A percentile compares a stretch with the other conserved stretches of the same genome.
These are phyloP conservation scores for Phylloporus sp. DNA, from an alignment of 768 basidiomycete species.

Conservation along the genomic window DNA sequence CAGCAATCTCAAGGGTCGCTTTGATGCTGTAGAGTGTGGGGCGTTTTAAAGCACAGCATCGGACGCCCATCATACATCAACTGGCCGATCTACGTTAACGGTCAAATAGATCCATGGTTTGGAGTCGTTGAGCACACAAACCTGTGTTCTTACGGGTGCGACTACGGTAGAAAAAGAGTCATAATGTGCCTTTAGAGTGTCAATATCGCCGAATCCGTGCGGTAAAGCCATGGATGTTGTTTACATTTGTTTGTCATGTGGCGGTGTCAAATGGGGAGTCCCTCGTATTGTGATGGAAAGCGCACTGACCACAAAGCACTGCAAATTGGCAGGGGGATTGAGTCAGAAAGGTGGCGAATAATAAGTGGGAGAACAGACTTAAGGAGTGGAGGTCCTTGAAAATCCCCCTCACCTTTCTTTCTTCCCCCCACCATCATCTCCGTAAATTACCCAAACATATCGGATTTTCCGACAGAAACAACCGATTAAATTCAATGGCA, in stretches of 20 bases:
- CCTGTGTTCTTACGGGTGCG: no score
- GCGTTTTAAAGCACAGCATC: neutral
- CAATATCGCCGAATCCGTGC: neutral
- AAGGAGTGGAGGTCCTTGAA: constrained; percentile 7
- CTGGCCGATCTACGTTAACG: no score
- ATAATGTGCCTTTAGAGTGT: no score
- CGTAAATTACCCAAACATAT: neutral
- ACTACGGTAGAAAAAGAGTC: neutral
- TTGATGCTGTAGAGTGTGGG: neutral
- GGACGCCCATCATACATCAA: neutral
- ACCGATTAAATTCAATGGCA: constrained; percentile 48
- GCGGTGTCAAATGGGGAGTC: constrained; percentile 5
- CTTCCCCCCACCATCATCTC: constrained; percentile 19
- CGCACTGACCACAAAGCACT: constrained; percentile 30
- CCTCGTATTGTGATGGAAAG: neutral
- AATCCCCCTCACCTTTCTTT: constrained; percentile 11
- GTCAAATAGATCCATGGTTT: no score
- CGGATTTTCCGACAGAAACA: neutral
- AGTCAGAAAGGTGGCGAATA: constrained; percentile 12
- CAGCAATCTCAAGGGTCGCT: neutral
- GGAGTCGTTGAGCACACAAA: no score
- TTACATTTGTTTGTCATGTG: constrained; percentile 18
- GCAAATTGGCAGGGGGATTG: constrained; percentile 13
- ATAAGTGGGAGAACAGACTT: constrained; percentile 6
- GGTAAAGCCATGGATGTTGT: neutral